phyloP scores from a whole-genome alignment of 768 basidiomycete genomes.

The Calvatia gigantea region DNA sequence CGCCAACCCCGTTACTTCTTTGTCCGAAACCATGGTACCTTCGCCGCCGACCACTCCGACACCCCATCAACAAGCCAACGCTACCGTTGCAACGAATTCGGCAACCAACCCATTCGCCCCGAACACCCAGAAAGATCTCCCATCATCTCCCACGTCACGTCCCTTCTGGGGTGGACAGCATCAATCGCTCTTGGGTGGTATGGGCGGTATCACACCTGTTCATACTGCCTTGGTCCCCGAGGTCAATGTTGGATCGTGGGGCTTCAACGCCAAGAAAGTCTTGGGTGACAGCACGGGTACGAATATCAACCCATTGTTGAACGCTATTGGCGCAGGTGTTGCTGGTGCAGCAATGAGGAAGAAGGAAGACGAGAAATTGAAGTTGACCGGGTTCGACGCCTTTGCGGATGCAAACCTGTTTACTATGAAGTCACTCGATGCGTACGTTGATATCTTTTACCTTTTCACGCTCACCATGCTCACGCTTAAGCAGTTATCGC shows the following conservation, averaged over 20 bases:
- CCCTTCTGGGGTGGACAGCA: conserved; percentile 76
- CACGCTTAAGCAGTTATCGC: conserved; percentile 46
- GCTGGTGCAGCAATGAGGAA: conserved; percentile 13
- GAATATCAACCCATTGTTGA: conserved; percentile 67
- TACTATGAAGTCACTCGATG: conserved; percentile 83
- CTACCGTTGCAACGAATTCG: conserved; percentile 6
- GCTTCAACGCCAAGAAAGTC: not conserved
- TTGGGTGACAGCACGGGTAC: conserved; percentile 18
- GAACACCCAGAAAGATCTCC: conserved; percentile 77
- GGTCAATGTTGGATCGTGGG: conserved; percentile 24
- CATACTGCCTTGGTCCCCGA: conserved; percentile 84
- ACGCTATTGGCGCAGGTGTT: conserved; percentile 41
- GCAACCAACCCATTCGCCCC: conserved; percentile 43
- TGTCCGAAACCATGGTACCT: conserved; percentile 3
- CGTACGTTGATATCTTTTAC: conserved; percentile 40
- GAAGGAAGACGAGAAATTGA: conserved; percentile 10
- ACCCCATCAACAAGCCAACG: conserved; percentile 4
- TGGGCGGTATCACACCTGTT: conserved; percentile 76
- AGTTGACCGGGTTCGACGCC: conserved; percentile 58
- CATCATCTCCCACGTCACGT: conserved; percentile 45
- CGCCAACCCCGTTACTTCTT: not conserved
- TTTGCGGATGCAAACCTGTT: conserved; percentile 82
- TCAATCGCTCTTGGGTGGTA: conserved; percentile 24
- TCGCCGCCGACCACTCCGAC: not conserved
- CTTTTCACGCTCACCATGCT: conserved; percentile 8